phyloP scores from a whole-genome alignment of 2,329 filamentous ascomycete genomes.

The Aureobasidium sp. region DNA sequence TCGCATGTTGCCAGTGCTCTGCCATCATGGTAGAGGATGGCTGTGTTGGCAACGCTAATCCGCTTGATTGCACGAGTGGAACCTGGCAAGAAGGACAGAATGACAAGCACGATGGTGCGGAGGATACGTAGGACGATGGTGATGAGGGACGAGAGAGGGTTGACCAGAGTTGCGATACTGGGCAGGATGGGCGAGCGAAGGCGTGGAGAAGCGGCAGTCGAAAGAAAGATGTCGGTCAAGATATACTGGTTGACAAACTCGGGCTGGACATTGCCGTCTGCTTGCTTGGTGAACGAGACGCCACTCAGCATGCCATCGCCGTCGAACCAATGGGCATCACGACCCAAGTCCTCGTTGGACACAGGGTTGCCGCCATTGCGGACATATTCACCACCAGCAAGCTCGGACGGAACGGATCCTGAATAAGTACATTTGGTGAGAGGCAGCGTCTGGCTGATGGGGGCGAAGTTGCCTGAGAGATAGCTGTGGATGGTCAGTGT shows the following conservation, averaged over 20 bases:
- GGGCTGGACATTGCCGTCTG: conserved; percentile 41
- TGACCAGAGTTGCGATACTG: conserved; percentile 59
- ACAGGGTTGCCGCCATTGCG: conserved; percentile 64
- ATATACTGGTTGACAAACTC: conserved; percentile 64
- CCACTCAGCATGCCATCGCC: conserved; percentile 68
- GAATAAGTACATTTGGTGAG: conserved; percentile 50
- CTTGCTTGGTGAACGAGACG: conserved; percentile 48
- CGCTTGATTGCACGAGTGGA: conserved; percentile 52
- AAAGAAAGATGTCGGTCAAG: conserved; percentile 57
- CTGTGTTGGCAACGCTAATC: conserved; percentile 64
- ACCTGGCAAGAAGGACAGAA: conserved; percentile 51
- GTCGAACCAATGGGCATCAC: conserved; percentile 66
- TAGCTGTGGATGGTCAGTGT: conserved; percentile 36
- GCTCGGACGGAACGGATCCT: conserved; percentile 55
- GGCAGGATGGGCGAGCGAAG: conserved; percentile 53
- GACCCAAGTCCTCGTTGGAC: conserved; percentile 50
- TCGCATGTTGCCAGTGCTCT: conserved; percentile 62
- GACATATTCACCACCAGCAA: conserved; percentile 62
- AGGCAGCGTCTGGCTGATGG: conserved; percentile 47
- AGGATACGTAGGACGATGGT: conserved; percentile 46
- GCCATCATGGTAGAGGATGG: conserved; percentile 58
- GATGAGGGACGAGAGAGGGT: conserved; percentile 47
- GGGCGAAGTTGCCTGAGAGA: conserved; percentile 61
- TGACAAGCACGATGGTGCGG: conserved; percentile 49
- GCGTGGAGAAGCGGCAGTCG: conserved; percentile 39